phyloP scores from a whole-genome alignment of 2,329 filamentous ascomycete genomes.

The Neocucurbitaria cava region DNA sequence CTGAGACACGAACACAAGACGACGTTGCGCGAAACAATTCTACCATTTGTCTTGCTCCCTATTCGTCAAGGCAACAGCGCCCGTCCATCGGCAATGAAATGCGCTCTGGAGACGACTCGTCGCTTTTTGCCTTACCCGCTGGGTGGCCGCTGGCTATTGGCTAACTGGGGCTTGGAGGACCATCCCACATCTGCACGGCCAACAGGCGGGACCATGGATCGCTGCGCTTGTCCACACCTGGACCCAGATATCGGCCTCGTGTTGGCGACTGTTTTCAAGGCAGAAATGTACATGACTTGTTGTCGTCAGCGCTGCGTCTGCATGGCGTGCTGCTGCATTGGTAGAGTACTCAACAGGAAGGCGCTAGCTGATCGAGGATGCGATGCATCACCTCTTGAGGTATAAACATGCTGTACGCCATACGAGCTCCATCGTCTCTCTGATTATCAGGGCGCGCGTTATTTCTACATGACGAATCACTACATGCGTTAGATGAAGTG shows the following conservation, averaged over 20 bases:
- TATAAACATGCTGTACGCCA: neutral
- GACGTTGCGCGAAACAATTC: neutral
- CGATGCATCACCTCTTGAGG: neutral
- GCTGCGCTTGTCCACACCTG: constrained; percentile 16
- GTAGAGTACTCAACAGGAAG: constrained; percentile 5
- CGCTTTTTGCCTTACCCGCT: constrained; percentile 19
- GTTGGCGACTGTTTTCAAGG: constrained; percentile 23
- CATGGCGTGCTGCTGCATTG: constrained; percentile 8
- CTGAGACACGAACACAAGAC: constrained; percentile 2
- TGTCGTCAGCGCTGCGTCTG: constrained; percentile 30
- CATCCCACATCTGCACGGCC: constrained; percentile 18
- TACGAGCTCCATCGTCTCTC: neutral
- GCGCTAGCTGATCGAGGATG: neutral
- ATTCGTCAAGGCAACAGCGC: constrained; percentile 25
- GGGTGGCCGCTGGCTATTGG: constrained; percentile 20
- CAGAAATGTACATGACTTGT: constrained; percentile 27
- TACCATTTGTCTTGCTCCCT: neutral
- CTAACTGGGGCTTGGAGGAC: constrained; percentile 22
- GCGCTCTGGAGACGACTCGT: constrained; percentile 18
- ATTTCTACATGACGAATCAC: neutral
- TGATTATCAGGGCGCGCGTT: neutral
- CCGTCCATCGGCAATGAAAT: constrained; percentile 4
- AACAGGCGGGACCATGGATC: constrained; percentile 21
- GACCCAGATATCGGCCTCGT: constrained; percentile 20
- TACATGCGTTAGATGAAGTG: neutral